Evolutionary conservation across 139 green algal species (phyloP).

Genomic region (Ettlia oleoabundans): DNA sequence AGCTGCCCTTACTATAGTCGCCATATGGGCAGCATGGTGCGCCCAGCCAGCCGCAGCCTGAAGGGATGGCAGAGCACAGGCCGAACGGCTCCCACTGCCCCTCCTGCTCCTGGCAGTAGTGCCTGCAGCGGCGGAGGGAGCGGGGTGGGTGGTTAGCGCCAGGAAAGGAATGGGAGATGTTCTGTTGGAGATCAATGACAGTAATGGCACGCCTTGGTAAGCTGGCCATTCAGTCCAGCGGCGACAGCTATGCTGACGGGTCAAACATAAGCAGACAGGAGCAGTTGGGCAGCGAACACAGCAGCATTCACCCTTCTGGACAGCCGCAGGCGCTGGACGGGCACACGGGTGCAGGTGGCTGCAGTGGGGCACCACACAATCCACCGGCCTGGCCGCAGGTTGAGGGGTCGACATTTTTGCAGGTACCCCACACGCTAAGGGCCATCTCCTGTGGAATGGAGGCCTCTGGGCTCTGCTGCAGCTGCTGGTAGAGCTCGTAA

Average conservation of each 20-base stretch:
- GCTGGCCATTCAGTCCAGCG: too few relatives aligned
- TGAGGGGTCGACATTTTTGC: not conserved
- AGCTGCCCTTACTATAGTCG: not conserved
- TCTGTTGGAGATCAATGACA: too few relatives aligned
- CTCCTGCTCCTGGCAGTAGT: conserved; percentile 22
- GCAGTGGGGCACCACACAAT: not conserved
- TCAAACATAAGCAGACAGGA: not conserved
- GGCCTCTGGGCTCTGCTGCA: not conserved
- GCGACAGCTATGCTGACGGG: too few relatives aligned
- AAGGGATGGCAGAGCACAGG: conserved; percentile 5
- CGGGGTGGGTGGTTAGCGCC: not conserved
- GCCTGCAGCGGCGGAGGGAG: not conserved
- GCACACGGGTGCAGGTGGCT: conserved; percentile 1
- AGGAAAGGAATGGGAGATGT: not conserved
- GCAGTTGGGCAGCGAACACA: not conserved
- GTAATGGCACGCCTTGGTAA: too few relatives aligned
- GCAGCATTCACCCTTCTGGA: not conserved
- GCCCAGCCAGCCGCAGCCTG: not conserved
- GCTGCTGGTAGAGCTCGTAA: not conserved
- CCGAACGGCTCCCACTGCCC: conserved; percentile 3
- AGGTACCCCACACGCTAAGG: not conserved
- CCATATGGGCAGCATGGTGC: conserved; percentile 15
- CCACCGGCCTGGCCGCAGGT: conserved; percentile 3
- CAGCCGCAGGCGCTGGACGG: not conserved
- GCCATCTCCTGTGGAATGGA: not conserved